phyloP scores from a whole-genome alignment of 1,284 basidiomycete species.

The Tausonia pullulans region DNA sequence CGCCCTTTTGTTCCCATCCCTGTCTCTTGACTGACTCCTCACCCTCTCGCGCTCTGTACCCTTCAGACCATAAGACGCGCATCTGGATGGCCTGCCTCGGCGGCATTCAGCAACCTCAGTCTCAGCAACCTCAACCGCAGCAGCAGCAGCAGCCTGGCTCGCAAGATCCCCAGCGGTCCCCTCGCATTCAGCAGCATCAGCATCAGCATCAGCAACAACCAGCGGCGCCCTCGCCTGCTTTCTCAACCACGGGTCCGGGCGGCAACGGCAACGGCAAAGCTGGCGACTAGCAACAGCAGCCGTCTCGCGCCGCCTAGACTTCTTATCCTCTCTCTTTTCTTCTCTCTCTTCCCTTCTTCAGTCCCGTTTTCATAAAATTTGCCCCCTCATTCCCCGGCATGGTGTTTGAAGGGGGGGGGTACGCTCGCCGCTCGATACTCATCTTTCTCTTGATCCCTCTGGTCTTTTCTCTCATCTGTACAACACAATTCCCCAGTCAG shows the following conservation, averaged over 20 bases:
- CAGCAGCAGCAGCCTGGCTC: too few relatives aligned
- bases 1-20: not conserved
- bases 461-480: too few relatives aligned
- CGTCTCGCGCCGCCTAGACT: too few relatives aligned
- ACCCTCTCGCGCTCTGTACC: not conserved
- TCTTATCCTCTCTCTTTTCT: not conserved
- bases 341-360: not conserved
- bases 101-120: not conserved
- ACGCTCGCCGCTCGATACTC: too few relatives aligned
- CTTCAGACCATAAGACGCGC: conserved; percentile 56
- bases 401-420: too few relatives aligned
- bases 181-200: too few relatives aligned
- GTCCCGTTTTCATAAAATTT: not conserved
- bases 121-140: not conserved
- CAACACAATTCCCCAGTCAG: too few relatives aligned
- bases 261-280: too few relatives aligned
- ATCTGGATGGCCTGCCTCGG: conserved; percentile 58
- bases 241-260: not conserved
- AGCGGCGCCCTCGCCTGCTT: not conserved
- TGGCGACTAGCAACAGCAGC: too few relatives aligned
- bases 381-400: too few relatives aligned
- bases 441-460: too few relatives aligned
- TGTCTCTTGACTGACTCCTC: not conserved
- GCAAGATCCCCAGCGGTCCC: too few relatives aligned
- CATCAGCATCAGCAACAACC: not conserved